Base-by-base conservation (phyloP, 177 flowering plant species). In the Tripterygium wilfordii region DNA sequence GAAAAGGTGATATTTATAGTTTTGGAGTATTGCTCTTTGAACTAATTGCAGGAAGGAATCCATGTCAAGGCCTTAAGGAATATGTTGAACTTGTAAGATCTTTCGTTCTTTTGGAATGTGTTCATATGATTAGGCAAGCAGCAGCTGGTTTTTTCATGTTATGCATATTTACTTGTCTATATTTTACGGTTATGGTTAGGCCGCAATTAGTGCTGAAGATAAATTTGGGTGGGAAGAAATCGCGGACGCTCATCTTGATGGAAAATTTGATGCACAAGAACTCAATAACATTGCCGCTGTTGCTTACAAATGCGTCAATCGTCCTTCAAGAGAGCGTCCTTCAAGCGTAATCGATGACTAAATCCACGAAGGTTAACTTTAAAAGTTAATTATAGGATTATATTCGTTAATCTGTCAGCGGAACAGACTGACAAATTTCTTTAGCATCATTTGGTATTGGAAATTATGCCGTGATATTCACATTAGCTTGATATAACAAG, bases 1-100 rank as follows among this genome's bases (percentile, higher is more conserved):
- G 77, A 67, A 88, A 88, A 49, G 81, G 88, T 63, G 91, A 85
- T 63, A 79, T 85, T n/a, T 85, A 83, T 56, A 85, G 96, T 69
- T 88, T 63, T 57, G 96, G 95, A 18, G 82, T 88, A n/a, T 42
- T 79, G 58, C 81, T 83, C 10, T 85, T 81, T 64, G 96, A 88
- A 63, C 77, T 85, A 42, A 67, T 88, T 40, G 69, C 88, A 0
- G 95, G 80, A 48, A 70, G 73, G 39, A 81, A 83, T 65, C 96
- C 95, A 25, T 85, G 71, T 45, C 90, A 85, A 38, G 88, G 91
- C 14, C 82, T 88, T 20, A 71, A 83, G 80, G 96, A 88, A 54
- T 69, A 64, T 47, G 82, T 88, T 27, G 83, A 85, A 44, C 78
- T 85, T 26, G 96, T 85, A 81, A 72, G 77, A 36, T 49, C 50